Evolutionary conservation across 225 moss, liverwort and hornwort genomes (phyloP).

Genomic region (Physcomitrellopsis africana): DNA sequence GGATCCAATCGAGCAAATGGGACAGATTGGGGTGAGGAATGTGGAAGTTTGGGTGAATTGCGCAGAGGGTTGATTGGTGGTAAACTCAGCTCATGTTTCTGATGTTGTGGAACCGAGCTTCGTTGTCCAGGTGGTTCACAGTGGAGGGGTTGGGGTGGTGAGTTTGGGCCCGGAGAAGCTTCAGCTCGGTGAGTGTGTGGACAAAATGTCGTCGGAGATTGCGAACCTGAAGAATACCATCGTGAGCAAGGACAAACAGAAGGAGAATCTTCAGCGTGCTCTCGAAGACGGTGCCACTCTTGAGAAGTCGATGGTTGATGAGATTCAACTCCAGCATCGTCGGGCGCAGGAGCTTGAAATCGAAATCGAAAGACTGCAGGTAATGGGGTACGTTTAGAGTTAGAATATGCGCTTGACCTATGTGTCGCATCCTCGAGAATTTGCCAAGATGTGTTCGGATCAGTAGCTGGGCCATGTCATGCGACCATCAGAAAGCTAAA

Average conservation of each 20-base stretch:
- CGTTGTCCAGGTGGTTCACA: constrained; percentile 27
- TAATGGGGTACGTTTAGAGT: constrained; percentile 8
- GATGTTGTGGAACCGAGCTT: no score
- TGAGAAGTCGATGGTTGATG: constrained; percentile 68
- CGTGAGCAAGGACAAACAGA: constrained; percentile 52
- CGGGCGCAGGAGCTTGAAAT: constrained; percentile 69
- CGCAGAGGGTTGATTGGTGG: no score
- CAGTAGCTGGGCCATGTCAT: neutral
- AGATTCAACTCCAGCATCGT: constrained; percentile 63
- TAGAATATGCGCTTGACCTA: neutral
- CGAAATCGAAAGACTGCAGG: constrained; percentile 69
- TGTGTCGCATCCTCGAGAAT: neutral
- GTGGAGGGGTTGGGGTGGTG: constrained; percentile 27
- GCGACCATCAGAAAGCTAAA: neutral
- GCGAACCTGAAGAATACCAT: constrained; percentile 63
- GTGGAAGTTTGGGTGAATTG: no score
- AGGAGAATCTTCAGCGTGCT: constrained; percentile 61
- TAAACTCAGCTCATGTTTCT: no score
- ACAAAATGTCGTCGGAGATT: constrained; percentile 75
- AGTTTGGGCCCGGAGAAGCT: constrained; percentile 68
- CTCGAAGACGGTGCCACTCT: constrained; percentile 63
- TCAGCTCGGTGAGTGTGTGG: constrained; percentile 71
- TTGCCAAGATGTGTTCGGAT: neutral
- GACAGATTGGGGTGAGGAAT: no score
- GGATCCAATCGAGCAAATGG: no score